Evolutionary conservation across 1,284 basidiomycete species (phyloP).

Genomic region (Trametes polyzona): DNA sequence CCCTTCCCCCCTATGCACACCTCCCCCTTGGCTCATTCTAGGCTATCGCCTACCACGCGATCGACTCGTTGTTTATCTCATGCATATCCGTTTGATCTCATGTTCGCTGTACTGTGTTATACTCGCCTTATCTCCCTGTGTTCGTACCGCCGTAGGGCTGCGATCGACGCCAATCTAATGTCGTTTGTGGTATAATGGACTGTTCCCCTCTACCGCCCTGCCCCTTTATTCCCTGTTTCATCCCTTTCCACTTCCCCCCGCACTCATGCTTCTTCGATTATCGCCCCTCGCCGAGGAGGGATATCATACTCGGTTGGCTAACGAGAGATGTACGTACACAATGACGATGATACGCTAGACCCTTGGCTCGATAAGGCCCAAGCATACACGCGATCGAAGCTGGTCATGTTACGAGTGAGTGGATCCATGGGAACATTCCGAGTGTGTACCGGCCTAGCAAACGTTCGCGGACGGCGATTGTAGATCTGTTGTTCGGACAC

Average conservation of each 20-base stretch:
- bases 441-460: background rate
- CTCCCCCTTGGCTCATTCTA: too few relatives aligned
- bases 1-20: background rate
- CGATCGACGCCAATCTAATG: conserved; percentile 6
- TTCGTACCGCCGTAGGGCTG: background rate
- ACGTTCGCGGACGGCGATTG: background rate
- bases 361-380: background rate
- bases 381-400: background rate
- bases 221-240: background rate
- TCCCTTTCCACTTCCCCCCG: too few relatives aligned
- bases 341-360: background rate
- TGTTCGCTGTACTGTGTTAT: conserved; percentile 11
- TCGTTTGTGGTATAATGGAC: conserved; percentile 16
- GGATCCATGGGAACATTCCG: too few relatives aligned
- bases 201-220: background rate
- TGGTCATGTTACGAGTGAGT: too few relatives aligned
- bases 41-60: background rate
- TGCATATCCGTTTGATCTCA: conserved; percentile 13
- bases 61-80: conserved; percentile 13
- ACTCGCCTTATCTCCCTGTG: background rate
- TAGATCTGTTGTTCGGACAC: background rate
- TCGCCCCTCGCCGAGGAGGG: background rate
- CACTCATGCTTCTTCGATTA: too few relatives aligned
- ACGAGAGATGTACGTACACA: conserved; percentile 8
- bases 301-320: background rate